phyloP scores from a whole-genome alignment of 2,329 filamentous ascomycete species.

The Neurospora sp. region DNA sequence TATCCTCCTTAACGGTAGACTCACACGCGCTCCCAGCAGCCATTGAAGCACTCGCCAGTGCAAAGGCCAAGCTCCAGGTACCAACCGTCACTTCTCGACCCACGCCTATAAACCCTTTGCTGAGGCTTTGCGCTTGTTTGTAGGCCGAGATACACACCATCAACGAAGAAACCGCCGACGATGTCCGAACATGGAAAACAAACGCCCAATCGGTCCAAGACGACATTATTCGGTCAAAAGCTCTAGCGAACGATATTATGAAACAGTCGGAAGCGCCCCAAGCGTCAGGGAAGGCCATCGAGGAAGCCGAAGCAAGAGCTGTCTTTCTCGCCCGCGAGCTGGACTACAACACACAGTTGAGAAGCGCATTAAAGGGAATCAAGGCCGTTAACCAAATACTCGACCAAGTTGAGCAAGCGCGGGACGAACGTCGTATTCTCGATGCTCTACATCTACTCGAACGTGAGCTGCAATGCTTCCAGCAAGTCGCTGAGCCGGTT shows the following conservation, averaged over 20 bases:
- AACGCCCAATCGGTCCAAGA: conserved; percentile 77
- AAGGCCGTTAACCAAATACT: conserved; percentile 51
- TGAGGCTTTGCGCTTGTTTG: conserved; percentile 3
- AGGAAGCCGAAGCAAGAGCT: conserved; percentile 43
- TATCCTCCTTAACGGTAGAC: conserved; percentile 28
- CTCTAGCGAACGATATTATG: conserved; percentile 71
- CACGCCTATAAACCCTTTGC: background rate
- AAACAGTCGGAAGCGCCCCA: conserved; percentile 59
- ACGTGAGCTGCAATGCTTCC: conserved; percentile 28
- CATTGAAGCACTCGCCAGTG: conserved; percentile 29
- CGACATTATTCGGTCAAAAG: conserved; percentile 73
- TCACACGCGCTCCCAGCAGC: conserved; percentile 29
- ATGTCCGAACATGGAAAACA: conserved; percentile 76
- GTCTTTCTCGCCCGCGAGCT: conserved; percentile 48
- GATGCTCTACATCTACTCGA: conserved; percentile 49
- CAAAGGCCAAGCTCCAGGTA: conserved; percentile 37
- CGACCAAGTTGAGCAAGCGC: conserved; percentile 48
- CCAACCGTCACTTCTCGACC: conserved; percentile 1
- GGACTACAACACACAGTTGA: conserved; percentile 48
- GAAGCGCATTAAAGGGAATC: conserved; percentile 39
- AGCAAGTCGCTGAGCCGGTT: background rate
- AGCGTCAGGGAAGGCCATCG: conserved; percentile 40
- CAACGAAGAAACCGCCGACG: conserved; percentile 65
- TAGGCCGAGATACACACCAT: conserved; percentile 64
- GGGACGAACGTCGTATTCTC: conserved; percentile 43